Conservation (phyloP, 305 asterid genomes). For the Withania somnifera region DNA sequence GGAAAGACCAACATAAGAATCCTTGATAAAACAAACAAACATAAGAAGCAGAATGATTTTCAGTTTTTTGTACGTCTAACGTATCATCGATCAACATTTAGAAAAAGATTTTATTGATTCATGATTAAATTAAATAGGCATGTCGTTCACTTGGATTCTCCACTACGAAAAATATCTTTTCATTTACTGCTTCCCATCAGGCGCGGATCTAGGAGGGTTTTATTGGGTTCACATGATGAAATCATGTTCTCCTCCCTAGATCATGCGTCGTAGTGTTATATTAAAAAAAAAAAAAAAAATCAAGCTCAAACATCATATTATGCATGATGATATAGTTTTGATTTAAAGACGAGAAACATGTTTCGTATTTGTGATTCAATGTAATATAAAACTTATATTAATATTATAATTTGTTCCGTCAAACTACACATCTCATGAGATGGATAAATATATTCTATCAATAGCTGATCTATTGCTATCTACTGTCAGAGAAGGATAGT, state of each 20-base stretch:
- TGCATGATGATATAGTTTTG: neutral
- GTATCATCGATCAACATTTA: neutral
- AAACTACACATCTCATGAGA: neutral
- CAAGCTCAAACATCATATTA: no score
- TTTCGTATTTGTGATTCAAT: neutral
- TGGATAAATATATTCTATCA: neutral
- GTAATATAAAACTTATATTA: no score
- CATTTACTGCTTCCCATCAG: no score
- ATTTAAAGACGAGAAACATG: neutral
- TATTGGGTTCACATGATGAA: no score
- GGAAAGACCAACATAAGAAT: neutral
- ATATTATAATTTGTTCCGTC: neutral
- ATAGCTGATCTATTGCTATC: neutral
- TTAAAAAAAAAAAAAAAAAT: no score
- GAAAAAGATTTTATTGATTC: neutral
- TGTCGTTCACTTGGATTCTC: neutral
- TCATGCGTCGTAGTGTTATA: no score
- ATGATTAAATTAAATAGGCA: neutral
- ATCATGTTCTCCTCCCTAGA: no score
- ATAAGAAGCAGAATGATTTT: neutral
- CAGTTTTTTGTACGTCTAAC: neutral
- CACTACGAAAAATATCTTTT: neutral
- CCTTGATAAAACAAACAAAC: neutral
- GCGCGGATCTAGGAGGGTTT: no score
- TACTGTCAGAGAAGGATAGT: neutral